phyloP scores from a whole-genome alignment of 139 green algal species.

The Micractinium sp. region DNA sequence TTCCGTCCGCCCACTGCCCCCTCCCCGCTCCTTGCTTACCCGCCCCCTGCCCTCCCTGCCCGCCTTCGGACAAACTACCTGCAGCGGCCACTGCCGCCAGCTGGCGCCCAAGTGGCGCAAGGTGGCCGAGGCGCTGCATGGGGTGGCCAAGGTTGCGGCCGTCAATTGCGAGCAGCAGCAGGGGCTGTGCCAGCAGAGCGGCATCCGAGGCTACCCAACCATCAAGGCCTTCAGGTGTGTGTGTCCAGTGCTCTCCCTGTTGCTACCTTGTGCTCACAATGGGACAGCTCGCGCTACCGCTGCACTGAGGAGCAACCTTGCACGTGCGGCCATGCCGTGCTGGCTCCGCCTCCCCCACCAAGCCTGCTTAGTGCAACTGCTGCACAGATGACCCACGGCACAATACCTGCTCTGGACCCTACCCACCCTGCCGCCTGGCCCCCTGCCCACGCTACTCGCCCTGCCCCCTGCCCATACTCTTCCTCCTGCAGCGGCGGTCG shows the following conservation, averaged over 20 bases:
- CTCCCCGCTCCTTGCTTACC: not conserved
- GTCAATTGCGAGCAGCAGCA: constrained; percentile 86
- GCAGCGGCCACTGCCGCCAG: constrained; percentile 77
- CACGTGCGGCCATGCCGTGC: no score
- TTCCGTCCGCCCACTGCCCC: no score
- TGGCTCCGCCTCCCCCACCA: no score
- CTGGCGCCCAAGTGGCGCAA: constrained; percentile 80
- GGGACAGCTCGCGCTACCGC: no score
- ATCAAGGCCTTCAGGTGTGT: constrained; percentile 65
- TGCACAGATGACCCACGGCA: no score
- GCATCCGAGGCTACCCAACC: constrained; percentile 79
- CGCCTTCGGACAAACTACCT: not conserved
- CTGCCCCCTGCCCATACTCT: not conserved
- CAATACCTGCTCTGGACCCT: no score
- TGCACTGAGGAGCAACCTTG: no score
- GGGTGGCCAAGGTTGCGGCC: constrained; percentile 75
- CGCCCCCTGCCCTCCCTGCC: not conserved
- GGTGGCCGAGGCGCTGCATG: constrained; percentile 72
- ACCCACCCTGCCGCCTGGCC: no score
- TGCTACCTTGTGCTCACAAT: no score
- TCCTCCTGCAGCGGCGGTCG: constrained; percentile 37
- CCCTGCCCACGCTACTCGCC: not conserved
- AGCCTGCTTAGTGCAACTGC: no score
- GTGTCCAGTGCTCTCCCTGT: not conserved
- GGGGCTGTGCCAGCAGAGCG: constrained; percentile 70